These are phyloP conservation scores for Pythium myriotylum DNA, from an alignment of 352 stramenopile species.

Conservation along the genomic window DNA sequence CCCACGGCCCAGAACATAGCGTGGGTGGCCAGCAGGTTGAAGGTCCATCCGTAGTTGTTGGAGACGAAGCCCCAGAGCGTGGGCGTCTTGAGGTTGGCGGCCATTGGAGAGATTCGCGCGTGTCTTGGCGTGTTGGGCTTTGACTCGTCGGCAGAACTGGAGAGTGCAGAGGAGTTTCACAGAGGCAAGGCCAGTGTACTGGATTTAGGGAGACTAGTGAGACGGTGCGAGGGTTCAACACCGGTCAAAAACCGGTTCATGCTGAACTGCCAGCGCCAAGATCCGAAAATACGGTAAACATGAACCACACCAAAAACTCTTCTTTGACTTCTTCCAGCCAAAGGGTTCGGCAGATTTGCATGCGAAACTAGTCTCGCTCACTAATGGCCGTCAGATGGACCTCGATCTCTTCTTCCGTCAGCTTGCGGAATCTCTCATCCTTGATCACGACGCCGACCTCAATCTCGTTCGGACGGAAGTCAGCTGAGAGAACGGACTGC, in stretches of 20 bases:
- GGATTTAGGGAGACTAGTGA: background rate
- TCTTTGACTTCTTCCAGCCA: too few relatives aligned
- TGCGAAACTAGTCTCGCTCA: constrained; percentile 82
- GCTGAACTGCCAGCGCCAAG: too few relatives aligned
- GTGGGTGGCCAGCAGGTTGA: constrained; percentile 84
- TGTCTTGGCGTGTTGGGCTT: background rate
- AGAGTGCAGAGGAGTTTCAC: background rate
- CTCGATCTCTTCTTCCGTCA: constrained; percentile 98
- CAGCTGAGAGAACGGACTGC: constrained; percentile 96
- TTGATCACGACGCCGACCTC: constrained; percentile 78
- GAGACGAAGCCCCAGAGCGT: constrained; percentile 62
- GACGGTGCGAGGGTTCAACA: background rate
- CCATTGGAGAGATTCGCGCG: constrained; percentile 2
- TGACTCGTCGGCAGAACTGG: background rate
- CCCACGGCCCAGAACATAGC: constrained; percentile 84
- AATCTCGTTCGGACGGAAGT: constrained; percentile 98
- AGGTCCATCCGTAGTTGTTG: constrained; percentile 84
- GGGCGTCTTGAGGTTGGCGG: constrained; percentile 21
- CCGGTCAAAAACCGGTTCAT: too few relatives aligned
- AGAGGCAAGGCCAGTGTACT: background rate
- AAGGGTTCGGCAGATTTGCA: too few relatives aligned
- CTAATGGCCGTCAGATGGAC: constrained; percentile 97
- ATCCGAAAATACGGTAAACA: too few relatives aligned
- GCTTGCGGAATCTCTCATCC: constrained; percentile 86
- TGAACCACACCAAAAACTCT: too few relatives aligned